Evolutionary conservation across 208 protist species (phyloP).

Genomic region (Chromosphaera perkinsii): DNA sequence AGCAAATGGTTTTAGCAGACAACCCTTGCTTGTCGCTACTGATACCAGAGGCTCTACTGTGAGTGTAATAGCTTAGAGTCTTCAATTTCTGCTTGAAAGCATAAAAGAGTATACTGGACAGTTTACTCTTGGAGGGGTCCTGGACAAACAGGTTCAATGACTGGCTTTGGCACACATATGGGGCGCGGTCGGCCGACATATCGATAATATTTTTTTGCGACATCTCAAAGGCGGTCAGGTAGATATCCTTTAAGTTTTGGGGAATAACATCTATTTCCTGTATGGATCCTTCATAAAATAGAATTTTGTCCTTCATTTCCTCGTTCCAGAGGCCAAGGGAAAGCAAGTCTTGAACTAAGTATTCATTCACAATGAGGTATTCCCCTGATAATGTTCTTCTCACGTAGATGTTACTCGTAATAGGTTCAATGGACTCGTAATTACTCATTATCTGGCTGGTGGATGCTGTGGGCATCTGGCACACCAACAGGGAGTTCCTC

Average conservation of each 20-base stretch:
- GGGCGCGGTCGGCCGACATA: conserved; percentile 92
- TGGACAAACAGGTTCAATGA: conserved; percentile 93
- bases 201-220: conserved; percentile 89
- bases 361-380: conserved; percentile 95
- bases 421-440: conserved; percentile 98
- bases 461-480: conserved; percentile 97
- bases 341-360: conserved; percentile 90
- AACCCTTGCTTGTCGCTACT: conserved; percentile 98
- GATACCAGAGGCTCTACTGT: conserved; percentile 77
- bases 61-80: conserved; percentile 98
- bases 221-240: conserved; percentile 98
- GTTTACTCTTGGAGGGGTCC: conserved; percentile 77
- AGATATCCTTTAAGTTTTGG: conserved; percentile 83
- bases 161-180: conserved; percentile 98
- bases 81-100: conserved; percentile 93
- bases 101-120: conserved; percentile 98
- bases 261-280: conserved; percentile 83
- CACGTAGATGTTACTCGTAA: conserved; percentile 96
- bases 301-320: conserved; percentile 85
- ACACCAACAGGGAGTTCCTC: conserved; percentile 94
- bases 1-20: no score
- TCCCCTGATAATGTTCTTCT: conserved; percentile 92
- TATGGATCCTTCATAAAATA: conserved; percentile 85
- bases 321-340: conserved; percentile 79
- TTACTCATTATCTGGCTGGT: conserved; percentile 97